These are phyloP conservation scores for Kwoniella sp. DNA, from an alignment of 768 basidiomycete genomes.

Conservation along the genomic window DNA sequence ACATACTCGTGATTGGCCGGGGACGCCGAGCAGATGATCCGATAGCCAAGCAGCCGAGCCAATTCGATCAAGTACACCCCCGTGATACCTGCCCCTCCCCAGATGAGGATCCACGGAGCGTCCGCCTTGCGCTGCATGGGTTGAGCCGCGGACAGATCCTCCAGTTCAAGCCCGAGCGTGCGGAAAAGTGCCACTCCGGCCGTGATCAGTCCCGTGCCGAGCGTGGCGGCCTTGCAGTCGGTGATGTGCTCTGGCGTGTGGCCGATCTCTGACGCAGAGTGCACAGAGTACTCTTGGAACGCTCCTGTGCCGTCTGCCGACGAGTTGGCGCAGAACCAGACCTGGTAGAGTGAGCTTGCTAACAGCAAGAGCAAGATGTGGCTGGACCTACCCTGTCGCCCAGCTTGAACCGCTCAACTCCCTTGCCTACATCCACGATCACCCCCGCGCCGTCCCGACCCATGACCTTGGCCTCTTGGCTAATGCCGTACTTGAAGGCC, in stretches of 20 bases:
- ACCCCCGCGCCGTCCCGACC: conserved; percentile 34
- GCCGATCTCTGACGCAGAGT: conserved; percentile 26
- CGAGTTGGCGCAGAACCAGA: conserved; percentile 42
- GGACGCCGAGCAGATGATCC: conserved; percentile 55
- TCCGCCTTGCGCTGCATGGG: not conserved
- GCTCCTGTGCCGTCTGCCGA: conserved; percentile 21
- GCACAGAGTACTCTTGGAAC: conserved; percentile 39
- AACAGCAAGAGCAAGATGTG: not conserved
- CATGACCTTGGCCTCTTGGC: conserved; percentile 26
- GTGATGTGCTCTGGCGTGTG: conserved; percentile 22
- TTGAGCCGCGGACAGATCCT: not conserved
- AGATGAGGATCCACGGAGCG: conserved; percentile 26
- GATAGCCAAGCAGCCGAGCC: conserved; percentile 53
- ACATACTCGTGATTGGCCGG: conserved; percentile 51
- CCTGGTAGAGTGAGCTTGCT: conserved; percentile 5
- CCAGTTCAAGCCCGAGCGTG: conserved; percentile 16
- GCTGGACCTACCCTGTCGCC: conserved; percentile 28
- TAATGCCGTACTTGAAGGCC: conserved; percentile 20
- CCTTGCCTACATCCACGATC: conserved; percentile 17
- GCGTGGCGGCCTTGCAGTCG: conserved; percentile 27
- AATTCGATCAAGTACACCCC: conserved; percentile 51
- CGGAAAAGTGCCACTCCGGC: conserved; percentile 31
- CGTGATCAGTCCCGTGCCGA: conserved; percentile 36
- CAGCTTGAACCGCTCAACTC: conserved; percentile 16
- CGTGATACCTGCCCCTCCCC: conserved; percentile 34